phyloP scores from a whole-genome alignment of 2,329 filamentous ascomycete species.

The Bertia moriformis region DNA sequence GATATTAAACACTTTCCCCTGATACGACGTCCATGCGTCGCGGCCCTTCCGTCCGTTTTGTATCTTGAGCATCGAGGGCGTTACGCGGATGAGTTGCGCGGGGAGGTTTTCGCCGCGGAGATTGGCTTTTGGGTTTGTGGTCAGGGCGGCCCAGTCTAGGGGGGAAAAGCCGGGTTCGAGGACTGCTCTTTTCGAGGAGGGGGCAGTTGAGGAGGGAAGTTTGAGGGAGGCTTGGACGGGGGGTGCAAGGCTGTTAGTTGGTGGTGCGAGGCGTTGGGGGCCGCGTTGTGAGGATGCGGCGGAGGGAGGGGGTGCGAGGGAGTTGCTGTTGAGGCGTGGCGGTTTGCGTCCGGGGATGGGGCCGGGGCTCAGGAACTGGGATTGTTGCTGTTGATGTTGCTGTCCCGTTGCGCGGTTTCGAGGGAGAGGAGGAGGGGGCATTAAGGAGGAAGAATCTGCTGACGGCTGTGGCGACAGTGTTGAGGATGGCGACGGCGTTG shows the following conservation, averaged over 20 bases:
- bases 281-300: constrained; percentile 24
- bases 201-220: neutral
- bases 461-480: no score
- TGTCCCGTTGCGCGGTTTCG: neutral
- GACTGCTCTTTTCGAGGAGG: constrained; percentile 33
- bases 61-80: neutral
- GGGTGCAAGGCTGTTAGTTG: neutral
- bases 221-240: neutral
- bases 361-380: constrained; percentile 2
- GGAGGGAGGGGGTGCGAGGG: constrained; percentile 24
- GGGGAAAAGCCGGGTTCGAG: constrained; percentile 52
- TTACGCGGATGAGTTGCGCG: neutral
- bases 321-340: constrained; percentile 7
- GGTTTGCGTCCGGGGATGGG: constrained; percentile 13
- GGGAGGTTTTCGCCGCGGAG: neutral
- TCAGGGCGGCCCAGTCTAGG: constrained; percentile 45
- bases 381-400: constrained; percentile 4
- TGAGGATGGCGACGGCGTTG: no score
- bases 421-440: neutral
- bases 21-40: constrained; percentile 50
- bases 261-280: neutral
- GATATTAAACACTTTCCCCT: constrained; percentile 56
- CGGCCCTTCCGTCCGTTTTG: constrained; percentile 42
- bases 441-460: neutral
- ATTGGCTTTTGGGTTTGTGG: constrained; percentile 2